Conservation (phyloP, 116 monocot genomes). For the Iris pallida region DNA sequence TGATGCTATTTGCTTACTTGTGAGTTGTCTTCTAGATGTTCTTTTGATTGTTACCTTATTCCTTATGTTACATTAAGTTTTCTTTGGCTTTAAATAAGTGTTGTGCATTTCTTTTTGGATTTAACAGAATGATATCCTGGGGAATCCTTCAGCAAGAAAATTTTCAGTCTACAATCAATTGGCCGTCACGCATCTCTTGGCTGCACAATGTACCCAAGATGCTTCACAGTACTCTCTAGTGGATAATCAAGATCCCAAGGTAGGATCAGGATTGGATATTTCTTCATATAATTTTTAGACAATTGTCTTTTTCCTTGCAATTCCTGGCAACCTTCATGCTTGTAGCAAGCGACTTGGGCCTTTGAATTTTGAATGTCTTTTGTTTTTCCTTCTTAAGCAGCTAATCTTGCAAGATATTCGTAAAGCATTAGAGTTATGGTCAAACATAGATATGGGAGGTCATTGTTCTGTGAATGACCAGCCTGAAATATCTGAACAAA, state of each 20-base stretch:
- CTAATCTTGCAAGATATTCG: constrained; percentile 32
- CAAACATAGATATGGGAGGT: constrained; percentile 14
- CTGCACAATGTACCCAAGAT: constrained; percentile 57
- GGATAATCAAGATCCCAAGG: constrained; percentile 20
- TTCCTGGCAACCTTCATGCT: constrained; percentile 3
- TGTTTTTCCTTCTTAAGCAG: constrained; percentile 20
- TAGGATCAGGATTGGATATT: constrained; percentile 7
- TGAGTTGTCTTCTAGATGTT: constrained; percentile 14
- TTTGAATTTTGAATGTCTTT: background rate
- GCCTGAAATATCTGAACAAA: constrained; percentile 6
- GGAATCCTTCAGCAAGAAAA: constrained; percentile 4
- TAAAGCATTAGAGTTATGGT: constrained; percentile 35
- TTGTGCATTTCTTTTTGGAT: background rate
- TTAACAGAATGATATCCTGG: constrained; percentile 16
- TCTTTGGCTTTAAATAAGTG: background rate
- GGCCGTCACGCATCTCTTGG: constrained; percentile 36
- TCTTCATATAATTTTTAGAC: background rate
- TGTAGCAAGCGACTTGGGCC: background rate
- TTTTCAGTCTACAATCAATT: constrained; percentile 30
- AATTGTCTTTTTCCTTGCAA: background rate
- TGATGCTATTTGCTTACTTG: constrained; percentile 53
- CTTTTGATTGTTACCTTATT: constrained; percentile 1
- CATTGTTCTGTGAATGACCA: constrained; percentile 3
- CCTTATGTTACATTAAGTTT: background rate
- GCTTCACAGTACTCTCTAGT: background rate